Evolutionary conservation across 2,329 filamentous ascomycete species (phyloP).

Genomic region (Simplicillium sp.): DNA sequence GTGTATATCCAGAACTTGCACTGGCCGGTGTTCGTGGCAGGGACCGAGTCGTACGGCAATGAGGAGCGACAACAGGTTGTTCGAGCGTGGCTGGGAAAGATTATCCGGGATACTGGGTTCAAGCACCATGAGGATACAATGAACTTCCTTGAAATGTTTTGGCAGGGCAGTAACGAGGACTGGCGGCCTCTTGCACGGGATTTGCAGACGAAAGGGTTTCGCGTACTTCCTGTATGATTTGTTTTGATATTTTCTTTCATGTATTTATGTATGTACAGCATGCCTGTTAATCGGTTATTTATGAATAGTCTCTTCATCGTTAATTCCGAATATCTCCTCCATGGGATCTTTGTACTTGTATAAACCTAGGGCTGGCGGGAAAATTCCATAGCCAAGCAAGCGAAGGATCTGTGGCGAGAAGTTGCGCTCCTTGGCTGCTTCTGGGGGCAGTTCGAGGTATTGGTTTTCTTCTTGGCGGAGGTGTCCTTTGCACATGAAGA

Average conservation of each 20-base stretch:
- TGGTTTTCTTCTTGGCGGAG: constrained; percentile 24
- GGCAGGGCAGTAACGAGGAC: constrained; percentile 13
- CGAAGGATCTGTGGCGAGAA: constrained; percentile 21
- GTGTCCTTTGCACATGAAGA: constrained; percentile 23
- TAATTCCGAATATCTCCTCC: constrained; percentile 23
- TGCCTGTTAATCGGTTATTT: constrained; percentile 9
- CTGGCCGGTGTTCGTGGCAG: constrained; percentile 19
- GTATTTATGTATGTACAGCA: neutral
- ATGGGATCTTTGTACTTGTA: constrained; percentile 26
- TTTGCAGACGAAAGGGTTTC: constrained; percentile 12
- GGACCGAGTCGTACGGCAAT: constrained; percentile 15
- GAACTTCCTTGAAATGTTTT: constrained; percentile 15
- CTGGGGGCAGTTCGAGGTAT: constrained; percentile 18
- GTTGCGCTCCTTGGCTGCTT: constrained; percentile 16
- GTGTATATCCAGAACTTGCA: constrained; percentile 18
- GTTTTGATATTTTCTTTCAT: neutral
- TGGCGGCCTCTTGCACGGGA: constrained; percentile 16
- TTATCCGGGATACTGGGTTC: constrained; percentile 13
- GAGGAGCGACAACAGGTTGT: constrained; percentile 11
- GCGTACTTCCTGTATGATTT: constrained; percentile 12
- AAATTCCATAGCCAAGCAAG: constrained; percentile 22
- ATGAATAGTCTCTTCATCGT: constrained; percentile 24
- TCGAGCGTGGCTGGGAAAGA: constrained; percentile 7
- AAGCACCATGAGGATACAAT: constrained; percentile 13
- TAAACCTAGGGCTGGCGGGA: constrained; percentile 22